phyloP scores from a whole-genome alignment of 345 rosid genomes.

The Camelina sativa region DNA sequence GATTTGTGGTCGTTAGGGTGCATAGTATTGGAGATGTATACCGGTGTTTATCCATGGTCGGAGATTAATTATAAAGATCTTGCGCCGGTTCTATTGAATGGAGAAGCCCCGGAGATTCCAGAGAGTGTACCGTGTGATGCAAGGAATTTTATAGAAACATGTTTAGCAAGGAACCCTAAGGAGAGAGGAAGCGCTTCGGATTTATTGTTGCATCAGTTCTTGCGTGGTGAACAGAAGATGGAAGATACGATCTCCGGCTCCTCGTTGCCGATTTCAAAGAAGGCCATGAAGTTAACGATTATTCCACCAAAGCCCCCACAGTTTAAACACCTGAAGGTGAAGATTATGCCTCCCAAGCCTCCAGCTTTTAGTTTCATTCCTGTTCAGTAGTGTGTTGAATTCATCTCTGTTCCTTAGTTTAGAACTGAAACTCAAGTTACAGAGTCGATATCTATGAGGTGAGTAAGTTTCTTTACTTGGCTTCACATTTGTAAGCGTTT shows the following conservation, averaged over 20 bases:
- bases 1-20: conserved; percentile 38
- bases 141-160: conserved; percentile 24
- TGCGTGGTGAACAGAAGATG: neutral
- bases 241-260: neutral
- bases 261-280: neutral
- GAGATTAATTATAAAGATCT: neutral
- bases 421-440: neutral
- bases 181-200: conserved; percentile 20
- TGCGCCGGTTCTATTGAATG: neutral
- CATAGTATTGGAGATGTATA: conserved; percentile 29
- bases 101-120: neutral
- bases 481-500: too few relatives aligned
- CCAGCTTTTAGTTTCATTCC: conserved; percentile 5
- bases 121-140: conserved; percentile 9
- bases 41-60: conserved; percentile 2
- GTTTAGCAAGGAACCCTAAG: conserved; percentile 8
- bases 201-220: conserved; percentile 17
- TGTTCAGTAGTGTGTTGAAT: neutral
- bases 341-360: neutral
- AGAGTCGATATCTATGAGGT: too few relatives aligned
- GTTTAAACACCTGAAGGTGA: neutral
- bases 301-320: neutral
- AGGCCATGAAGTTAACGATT: neutral
- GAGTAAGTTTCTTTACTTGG: too few relatives aligned
- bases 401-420: neutral